Evolutionary conservation across 2,329 filamentous ascomycete species (phyloP).

Genomic region (Neopestalotiopsis sp.): DNA sequence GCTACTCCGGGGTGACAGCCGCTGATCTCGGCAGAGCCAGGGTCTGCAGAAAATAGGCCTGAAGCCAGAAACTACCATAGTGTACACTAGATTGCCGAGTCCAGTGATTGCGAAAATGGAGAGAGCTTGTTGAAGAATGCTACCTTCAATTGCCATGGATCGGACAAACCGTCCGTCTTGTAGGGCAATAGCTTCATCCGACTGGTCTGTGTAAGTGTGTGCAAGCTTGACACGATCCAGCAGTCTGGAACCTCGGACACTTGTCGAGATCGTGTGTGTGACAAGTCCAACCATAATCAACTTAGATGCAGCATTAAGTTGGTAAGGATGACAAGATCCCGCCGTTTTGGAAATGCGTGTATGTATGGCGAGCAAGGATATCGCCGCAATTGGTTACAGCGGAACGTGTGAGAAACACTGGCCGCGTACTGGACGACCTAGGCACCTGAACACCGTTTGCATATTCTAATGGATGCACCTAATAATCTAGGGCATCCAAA

Average conservation of each 20-base stretch:
- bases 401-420: not conserved
- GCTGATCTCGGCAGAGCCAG: not conserved
- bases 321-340: not conserved
- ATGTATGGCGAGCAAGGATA: not conserved
- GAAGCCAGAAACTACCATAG: no score
- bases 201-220: not conserved
- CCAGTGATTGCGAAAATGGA: no score
- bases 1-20: not conserved
- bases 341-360: not conserved
- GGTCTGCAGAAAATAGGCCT: no score
- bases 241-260: not conserved
- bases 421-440: not conserved
- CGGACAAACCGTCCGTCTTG: not conserved
- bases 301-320: not conserved
- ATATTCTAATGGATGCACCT: not conserved
- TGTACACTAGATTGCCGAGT: no score
- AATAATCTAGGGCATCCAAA: not conserved
- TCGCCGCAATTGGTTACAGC: not conserved
- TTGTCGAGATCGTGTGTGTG: not conserved
- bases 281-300: not conserved
- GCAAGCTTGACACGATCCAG: not conserved
- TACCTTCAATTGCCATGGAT: not conserved
- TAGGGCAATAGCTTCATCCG: not conserved
- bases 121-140: no score
- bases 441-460: not conserved